phyloP scores from a whole-genome alignment of 2,329 filamentous ascomycete genomes.

The Aspergillus piperis region DNA sequence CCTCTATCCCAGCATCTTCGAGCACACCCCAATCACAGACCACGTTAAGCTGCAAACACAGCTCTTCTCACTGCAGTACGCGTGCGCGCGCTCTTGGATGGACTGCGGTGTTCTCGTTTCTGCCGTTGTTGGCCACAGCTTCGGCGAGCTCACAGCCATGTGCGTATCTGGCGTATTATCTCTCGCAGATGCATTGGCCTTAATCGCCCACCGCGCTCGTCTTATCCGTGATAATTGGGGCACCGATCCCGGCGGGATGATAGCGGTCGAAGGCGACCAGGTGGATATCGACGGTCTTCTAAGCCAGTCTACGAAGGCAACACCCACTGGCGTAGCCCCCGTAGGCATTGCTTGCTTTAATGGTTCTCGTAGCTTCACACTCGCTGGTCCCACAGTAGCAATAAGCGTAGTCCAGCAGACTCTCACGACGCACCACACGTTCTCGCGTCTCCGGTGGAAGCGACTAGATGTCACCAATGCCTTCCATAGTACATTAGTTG shows the following conservation, averaged over 20 bases:
- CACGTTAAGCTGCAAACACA: constrained; percentile 36
- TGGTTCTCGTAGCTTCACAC: constrained; percentile 21
- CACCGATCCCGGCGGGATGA: constrained; percentile 35
- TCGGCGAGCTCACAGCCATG: constrained; percentile 41
- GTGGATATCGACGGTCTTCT: constrained; percentile 2
- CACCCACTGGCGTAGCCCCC: not conserved
- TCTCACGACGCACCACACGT: not conserved
- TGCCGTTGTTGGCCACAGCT: constrained; percentile 41
- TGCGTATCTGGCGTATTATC: constrained; percentile 34
- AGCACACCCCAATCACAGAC: constrained; percentile 9
- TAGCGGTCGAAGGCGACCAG: constrained; percentile 35
- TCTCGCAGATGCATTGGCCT: constrained; percentile 30
- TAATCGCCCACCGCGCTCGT: constrained; percentile 34
- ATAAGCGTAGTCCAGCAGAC: constrained; percentile 19
- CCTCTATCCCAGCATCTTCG: constrained; percentile 34
- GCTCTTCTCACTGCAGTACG: constrained; percentile 42
- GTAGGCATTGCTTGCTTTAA: constrained; percentile 32
- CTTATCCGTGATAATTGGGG: constrained; percentile 38
- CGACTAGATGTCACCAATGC: constrained; percentile 50
- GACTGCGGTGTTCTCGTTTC: constrained; percentile 37
- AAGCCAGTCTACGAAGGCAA: not conserved
- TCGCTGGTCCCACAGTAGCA: constrained; percentile 23
- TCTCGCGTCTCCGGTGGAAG: constrained; percentile 32
- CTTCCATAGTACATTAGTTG: constrained; percentile 50
- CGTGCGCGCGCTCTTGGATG: constrained; percentile 41